These are phyloP conservation scores for Trypanosoma scelopori DNA, from an alignment of 208 protist genomes.

Conservation along the genomic window DNA sequence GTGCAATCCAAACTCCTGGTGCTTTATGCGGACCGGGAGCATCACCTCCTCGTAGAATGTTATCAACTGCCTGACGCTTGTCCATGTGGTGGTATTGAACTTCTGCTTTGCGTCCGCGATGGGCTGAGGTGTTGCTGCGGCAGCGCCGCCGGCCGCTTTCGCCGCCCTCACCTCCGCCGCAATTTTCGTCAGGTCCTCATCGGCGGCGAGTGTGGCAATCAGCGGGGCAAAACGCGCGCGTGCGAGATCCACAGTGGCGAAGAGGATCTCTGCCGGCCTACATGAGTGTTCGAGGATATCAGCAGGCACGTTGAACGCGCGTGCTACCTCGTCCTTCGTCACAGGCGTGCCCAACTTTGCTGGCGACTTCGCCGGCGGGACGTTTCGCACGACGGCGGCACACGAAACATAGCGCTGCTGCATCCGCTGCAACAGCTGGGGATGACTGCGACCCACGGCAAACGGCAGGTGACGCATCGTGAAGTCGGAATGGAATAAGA, in stretches of 20 bases:
- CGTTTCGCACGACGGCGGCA: conserved; percentile 52
- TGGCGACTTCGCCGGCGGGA: conserved; percentile 32
- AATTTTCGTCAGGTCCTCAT: conserved; percentile 62
- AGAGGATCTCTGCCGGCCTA: conserved; percentile 50
- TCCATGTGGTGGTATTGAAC: conserved; percentile 70
- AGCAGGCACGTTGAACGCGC: conserved; percentile 49
- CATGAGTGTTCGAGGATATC: conserved; percentile 49
- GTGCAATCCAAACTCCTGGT: conserved; percentile 52
- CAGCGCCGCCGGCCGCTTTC: conserved; percentile 31
- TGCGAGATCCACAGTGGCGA: conserved; percentile 71
- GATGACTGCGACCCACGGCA: background rate
- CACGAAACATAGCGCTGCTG: conserved; percentile 42
- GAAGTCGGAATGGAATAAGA: background rate
- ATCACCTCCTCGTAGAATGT: conserved; percentile 85
- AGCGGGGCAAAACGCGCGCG: conserved; percentile 58
- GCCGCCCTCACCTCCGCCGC: conserved; percentile 49
- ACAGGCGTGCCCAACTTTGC: conserved; percentile 52
- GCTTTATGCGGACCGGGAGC: conserved; percentile 62
- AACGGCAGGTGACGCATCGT: conserved; percentile 2
- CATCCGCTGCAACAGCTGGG: background rate
- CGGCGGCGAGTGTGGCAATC: conserved; percentile 47
- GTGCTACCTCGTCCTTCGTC: conserved; percentile 48
- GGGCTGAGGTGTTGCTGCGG: conserved; percentile 24
- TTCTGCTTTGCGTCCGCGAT: conserved; percentile 62
- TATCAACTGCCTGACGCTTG: conserved; percentile 47